Conservation (phyloP, 768 basidiomycete genomes). For the Kwoniella europaea region DNA sequence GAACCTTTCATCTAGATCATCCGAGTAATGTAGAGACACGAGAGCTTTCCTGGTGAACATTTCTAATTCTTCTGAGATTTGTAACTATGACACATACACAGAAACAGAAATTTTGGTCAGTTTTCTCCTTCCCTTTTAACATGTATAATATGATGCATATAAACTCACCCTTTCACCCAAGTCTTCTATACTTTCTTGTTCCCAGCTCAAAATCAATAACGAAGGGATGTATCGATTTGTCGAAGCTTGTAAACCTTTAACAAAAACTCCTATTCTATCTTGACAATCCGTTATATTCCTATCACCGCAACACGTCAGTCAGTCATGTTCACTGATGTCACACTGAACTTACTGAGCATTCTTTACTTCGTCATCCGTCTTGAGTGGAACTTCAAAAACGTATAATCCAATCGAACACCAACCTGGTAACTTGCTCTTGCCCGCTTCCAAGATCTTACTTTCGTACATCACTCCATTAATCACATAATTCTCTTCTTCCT, state of each 20-base stretch:
- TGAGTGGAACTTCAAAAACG: constrained; percentile 39
- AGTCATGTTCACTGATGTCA: not conserved
- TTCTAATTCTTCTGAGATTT: constrained; percentile 24
- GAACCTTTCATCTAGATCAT: constrained; percentile 43
- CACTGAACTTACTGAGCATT: constrained; percentile 23
- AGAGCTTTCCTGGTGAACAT: constrained; percentile 28
- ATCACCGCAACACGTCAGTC: not conserved
- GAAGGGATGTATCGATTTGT: constrained; percentile 31
- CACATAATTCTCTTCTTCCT: constrained; percentile 7
- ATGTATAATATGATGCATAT: not conserved
- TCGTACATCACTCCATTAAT: constrained; percentile 27
- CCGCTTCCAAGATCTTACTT: constrained; percentile 14
- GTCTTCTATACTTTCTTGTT: constrained; percentile 39
- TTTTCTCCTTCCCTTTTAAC: not conserved
- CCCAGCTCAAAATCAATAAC: constrained; percentile 44
- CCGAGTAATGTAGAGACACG: constrained; percentile 31
- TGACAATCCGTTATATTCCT: constrained; percentile 42
- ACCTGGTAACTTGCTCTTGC: constrained; percentile 17
- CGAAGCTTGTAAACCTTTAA: constrained; percentile 6
- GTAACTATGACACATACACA: constrained; percentile 2
- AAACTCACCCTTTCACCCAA: constrained; percentile 38
- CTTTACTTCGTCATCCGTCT: constrained; percentile 21
- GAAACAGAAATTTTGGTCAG: no score
- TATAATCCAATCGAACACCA: constrained; percentile 29
- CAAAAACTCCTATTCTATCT: constrained; percentile 29